Conservation (phyloP, 73 alveolate species). For the Paramecium pentaurelia region DNA sequence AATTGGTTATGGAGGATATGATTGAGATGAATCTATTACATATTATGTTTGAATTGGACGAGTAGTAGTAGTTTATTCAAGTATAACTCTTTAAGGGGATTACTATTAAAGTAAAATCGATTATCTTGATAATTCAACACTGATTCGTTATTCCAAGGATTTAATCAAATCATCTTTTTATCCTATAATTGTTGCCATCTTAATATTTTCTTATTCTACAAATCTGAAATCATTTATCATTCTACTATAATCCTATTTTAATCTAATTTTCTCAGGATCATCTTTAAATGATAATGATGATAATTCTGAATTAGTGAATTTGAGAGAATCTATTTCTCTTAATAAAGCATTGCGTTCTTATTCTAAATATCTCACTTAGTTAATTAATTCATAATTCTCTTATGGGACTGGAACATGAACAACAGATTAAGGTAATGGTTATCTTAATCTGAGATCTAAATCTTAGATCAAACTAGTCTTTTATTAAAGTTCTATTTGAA, state of each 20-base stretch:
- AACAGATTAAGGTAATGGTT: neutral
- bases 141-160: conserved; percentile 14
- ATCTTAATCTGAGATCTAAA: neutral
- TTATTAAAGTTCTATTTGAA: neutral
- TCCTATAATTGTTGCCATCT: neutral
- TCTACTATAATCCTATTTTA: neutral
- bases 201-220: neutral
- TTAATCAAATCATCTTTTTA: conserved; percentile 28
- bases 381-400: neutral
- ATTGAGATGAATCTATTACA: neutral
- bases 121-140: conserved; percentile 24
- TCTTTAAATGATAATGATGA: neutral
- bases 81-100: neutral
- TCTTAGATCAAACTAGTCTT: neutral
- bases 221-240: neutral
- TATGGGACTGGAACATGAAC: conserved; percentile 17
- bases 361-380: neutral
- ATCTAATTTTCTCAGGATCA: conserved; percentile 14
- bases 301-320: neutral
- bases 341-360: neutral
- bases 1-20: neutral
- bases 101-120: neutral
- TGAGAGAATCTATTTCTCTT: neutral
- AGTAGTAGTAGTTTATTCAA: conserved; percentile 42
- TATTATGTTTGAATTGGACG: neutral